A percentile compares a stretch with the other conserved stretches of the same genome.
Evolutionary conservation across 1,139 yeast species (phyloP).

Genomic region (Wickerhamiella pararugosa): DNA sequence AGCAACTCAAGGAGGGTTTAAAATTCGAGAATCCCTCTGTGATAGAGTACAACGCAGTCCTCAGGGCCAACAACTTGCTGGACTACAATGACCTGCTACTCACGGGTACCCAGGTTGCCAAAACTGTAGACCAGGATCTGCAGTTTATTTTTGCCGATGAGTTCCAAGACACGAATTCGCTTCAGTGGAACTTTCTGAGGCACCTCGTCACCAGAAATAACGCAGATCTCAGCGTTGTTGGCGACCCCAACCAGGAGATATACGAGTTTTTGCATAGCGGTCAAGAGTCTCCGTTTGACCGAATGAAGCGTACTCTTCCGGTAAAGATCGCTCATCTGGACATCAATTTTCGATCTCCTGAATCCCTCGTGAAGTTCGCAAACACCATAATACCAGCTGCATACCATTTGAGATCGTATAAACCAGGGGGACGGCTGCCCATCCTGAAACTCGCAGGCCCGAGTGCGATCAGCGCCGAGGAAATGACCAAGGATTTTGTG

Average conservation of each 20-base stretch:
- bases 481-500: slow-evolving; percentile 1
- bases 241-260: slow-evolving; percentile 61
- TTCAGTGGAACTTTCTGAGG: slow-evolving; percentile 34
- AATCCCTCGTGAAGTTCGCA: slow-evolving; percentile 48
- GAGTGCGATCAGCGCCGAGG: background rate
- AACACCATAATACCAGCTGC: slow-evolving; percentile 38
- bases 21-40: no score
- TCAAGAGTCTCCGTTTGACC: slow-evolving; percentile 9
- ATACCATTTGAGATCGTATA: background rate
- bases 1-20: background rate
- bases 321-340: slow-evolving; percentile 32
- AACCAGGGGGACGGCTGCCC: slow-evolving; percentile 3
- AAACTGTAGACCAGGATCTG: slow-evolving; percentile 15
- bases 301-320: slow-evolving; percentile 7
- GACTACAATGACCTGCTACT: slow-evolving; percentile 31
- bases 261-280: slow-evolving; percentile 49
- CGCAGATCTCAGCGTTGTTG: slow-evolving; percentile 50
- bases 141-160: slow-evolving; percentile 50
- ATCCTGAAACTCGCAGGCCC: slow-evolving; percentile 4
- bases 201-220: slow-evolving; percentile 19
- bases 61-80: slow-evolving; percentile 25
- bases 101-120: slow-evolving; percentile 21
- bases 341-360: slow-evolving; percentile 71
- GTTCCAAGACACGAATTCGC: slow-evolving; percentile 53
- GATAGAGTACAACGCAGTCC: slow-evolving; percentile 17